Evolutionary conservation across 2,329 filamentous ascomycete genomes (phyloP).

Genomic region (Phialocephala sp.): DNA sequence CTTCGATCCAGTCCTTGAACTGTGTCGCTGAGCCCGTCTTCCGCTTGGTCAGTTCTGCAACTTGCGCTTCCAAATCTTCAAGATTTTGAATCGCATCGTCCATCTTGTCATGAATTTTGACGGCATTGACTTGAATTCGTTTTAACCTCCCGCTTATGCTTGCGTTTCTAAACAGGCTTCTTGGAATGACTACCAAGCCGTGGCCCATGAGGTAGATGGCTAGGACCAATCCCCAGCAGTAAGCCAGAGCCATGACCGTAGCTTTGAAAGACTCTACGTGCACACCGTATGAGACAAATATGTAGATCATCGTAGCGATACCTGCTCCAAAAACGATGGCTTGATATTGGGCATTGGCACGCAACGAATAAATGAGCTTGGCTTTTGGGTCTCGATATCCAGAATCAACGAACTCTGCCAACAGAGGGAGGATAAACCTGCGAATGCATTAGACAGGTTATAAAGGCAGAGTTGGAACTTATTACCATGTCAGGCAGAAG

Average conservation of each 20-base stretch:
- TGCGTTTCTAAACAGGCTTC: constrained; percentile 79
- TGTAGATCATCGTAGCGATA: constrained; percentile 77
- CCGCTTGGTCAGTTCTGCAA: constrained; percentile 77
- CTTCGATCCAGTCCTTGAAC: constrained; percentile 95
- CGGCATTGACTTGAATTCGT: constrained; percentile 78
- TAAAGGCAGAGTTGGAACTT: constrained; percentile 37
- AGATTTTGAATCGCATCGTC: constrained; percentile 81
- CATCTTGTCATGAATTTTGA: constrained; percentile 83
- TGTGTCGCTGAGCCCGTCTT: constrained; percentile 78
- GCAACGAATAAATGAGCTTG: constrained; percentile 82
- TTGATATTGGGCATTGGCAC: constrained; percentile 88
- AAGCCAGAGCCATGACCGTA: constrained; percentile 89
- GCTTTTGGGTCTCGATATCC: constrained; percentile 87
- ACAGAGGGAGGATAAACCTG: constrained; percentile 87
- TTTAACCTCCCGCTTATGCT: constrained; percentile 76
- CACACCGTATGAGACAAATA: constrained; percentile 79
- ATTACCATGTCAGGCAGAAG: constrained; percentile 88
- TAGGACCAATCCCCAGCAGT: constrained; percentile 89
- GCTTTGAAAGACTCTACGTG: constrained; percentile 77
- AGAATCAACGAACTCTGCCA: constrained; percentile 93
- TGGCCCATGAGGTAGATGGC: constrained; percentile 99
- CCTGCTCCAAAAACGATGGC: constrained; percentile 76
- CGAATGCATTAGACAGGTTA: constrained; percentile 16
- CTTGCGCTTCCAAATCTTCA: constrained; percentile 81
- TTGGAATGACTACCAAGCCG: constrained; percentile 88